phyloP scores from a whole-genome alignment of 129 eudicot genomes.

The Smallanthus sonchifolius region DNA sequence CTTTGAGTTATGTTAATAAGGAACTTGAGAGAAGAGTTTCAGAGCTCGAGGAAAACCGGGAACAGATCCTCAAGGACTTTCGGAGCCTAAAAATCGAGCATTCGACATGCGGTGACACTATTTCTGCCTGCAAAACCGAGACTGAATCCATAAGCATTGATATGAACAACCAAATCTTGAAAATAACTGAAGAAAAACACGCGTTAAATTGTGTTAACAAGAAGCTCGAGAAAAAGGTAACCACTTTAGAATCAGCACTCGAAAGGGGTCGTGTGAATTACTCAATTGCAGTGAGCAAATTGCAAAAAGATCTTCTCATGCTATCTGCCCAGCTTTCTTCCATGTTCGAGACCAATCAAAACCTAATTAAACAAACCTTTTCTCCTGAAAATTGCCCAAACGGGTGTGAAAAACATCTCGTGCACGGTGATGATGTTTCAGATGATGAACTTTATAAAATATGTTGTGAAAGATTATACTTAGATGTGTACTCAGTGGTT shows the following conservation, averaged over 20 bases:
- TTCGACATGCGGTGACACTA: slow-evolving; percentile 10
- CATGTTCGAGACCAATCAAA: slow-evolving; percentile 85
- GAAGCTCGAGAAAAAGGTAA: slow-evolving; percentile 74
- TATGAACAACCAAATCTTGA: slow-evolving; percentile 3
- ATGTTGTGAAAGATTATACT: slow-evolving; percentile 36
- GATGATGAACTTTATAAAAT: slow-evolving; percentile 59
- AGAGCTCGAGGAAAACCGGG: slow-evolving; percentile 17
- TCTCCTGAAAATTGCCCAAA: slow-evolving; percentile 33
- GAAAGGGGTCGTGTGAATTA: slow-evolving; percentile 79
- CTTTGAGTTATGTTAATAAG: slow-evolving; percentile 45
- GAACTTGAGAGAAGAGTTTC: slow-evolving; percentile 65
- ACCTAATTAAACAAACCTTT: slow-evolving; percentile 59
- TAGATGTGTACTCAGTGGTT: slow-evolving; percentile 58
- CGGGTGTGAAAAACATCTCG: slow-evolving; percentile 24
- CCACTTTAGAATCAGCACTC: slow-evolving; percentile 68
- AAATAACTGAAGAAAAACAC: slow-evolving; percentile 16
- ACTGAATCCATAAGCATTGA: slow-evolving; percentile 8
- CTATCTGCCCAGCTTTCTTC: slow-evolving; percentile 82
- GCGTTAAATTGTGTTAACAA: slow-evolving; percentile 42
- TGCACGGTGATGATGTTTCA: slow-evolving; percentile 41
- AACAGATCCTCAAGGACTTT: slow-evolving; percentile 15
- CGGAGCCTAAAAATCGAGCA: slow-evolving; percentile 19
- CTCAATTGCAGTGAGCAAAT: slow-evolving; percentile 77
- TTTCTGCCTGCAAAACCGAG: slow-evolving; percentile 23
- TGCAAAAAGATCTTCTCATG: slow-evolving; percentile 83